Evolutionary conservation across 176 grass and related monocot genomes (phyloP), one percentile per base, ranked within the genome.

Genomic region (Otatea glauca): DNA sequence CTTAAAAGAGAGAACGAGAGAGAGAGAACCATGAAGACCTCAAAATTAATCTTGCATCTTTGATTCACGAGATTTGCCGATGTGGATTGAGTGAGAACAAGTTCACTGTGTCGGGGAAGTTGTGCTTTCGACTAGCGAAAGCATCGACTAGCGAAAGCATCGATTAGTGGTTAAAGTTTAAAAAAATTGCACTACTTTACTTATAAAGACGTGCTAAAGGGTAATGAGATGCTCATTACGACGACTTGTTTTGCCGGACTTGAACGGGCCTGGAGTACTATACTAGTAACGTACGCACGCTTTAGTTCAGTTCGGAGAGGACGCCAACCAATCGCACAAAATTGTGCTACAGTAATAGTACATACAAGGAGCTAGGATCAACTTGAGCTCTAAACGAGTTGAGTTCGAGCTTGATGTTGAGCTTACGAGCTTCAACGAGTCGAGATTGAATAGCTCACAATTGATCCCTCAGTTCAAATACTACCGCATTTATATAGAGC

Each of bases 121-220:
- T 25, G 12, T 15, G 11, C 75, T 45, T 77, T 77, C 41, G 32
- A 75, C 73, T n/a, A 21, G 50, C 25, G 75, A 56, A 37, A 51
- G 63, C 63, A 54, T 39, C 29, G 12, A 32, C 10, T 7, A 21
- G 53, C 25, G 75, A 56, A 37, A 51, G 63, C 63, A 54, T 39
- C 29, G 12, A 32, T 17, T 7, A 21, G 53, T 51, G 61, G 43
- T 35, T 80, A 80, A 41, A 68, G 53, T 35, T 42, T 41, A 25
- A 14, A 3, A 14, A 1, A 1, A 9, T 10, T 38, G 11, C 13
- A 14, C 12, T 3, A 21, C 3, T n/a, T 66, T 44, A 6, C 48
- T 75, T 25, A 1, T n/a, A 84, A 84, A 67, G 71, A 41, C 60
- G 82, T 76, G 82, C 42, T 51, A 84, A 84, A 75, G 72, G 62